A percentile compares a stretch with the other conserved stretches of the same genome.
Evolutionary conservation across 2,329 filamentous ascomycete genomes (phyloP).

Genomic region (Exophiala aquamarina): DNA sequence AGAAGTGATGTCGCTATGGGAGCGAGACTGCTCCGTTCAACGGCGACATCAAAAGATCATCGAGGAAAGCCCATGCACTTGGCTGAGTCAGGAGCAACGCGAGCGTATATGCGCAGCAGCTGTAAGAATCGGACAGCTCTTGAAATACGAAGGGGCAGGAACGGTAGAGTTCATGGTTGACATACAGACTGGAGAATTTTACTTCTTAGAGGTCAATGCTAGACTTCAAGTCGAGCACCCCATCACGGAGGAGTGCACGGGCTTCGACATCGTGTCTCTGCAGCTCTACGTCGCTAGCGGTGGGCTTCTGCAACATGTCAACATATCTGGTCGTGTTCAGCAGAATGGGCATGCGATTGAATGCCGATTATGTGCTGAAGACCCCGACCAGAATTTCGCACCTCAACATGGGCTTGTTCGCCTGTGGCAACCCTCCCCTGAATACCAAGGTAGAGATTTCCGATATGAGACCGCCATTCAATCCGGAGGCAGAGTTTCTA

Average conservation of each 20-base stretch:
- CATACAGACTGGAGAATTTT: constrained; percentile 38
- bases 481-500: constrained; percentile 40
- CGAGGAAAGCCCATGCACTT: constrained; percentile 46
- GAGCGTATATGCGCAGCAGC: constrained; percentile 40
- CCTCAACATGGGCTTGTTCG: constrained; percentile 38
- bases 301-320: constrained; percentile 27
- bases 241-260: constrained; percentile 42
- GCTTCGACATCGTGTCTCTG: constrained; percentile 40
- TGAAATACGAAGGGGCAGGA: constrained; percentile 44
- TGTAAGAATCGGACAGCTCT: constrained; percentile 34
- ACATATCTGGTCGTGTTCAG: constrained; percentile 25
- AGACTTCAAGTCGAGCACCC: constrained; percentile 53
- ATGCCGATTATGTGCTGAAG: constrained; percentile 47
- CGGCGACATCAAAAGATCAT: constrained; percentile 54
- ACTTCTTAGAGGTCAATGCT: constrained; percentile 52
- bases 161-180: constrained; percentile 51
- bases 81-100: constrained; percentile 34
- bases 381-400: constrained; percentile 39
- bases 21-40: constrained; percentile 54
- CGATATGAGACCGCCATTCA: constrained; percentile 45
- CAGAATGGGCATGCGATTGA: constrained; percentile 45
- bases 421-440: constrained; percentile 33
- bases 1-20: constrained; percentile 41
- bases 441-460: constrained; percentile 29
- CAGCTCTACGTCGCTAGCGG: constrained; percentile 40